Evolutionary conservation across 2,329 filamentous ascomycete species (phyloP), one percentile per base, ranked within the genome.

Genomic region (Colletotrichum agaves): DNA sequence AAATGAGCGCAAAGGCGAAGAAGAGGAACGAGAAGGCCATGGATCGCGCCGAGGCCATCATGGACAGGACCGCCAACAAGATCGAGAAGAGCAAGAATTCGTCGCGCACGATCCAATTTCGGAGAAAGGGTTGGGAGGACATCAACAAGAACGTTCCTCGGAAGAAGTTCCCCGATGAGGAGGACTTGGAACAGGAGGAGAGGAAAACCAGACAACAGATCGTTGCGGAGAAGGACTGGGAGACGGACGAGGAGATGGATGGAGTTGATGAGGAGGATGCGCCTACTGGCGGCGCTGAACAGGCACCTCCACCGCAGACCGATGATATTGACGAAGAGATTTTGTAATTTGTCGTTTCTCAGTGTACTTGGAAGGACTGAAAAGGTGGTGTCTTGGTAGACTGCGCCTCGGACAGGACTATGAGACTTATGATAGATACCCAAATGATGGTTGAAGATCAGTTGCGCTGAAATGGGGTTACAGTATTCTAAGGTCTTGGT

Each of bases 11-110:
- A 71, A 86, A 83, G 75, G 87, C 87, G 3, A 81, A 84, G 21
- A 81, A 80, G 71, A 82, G 88, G 50, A 84, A 87, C 47, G 87
- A 90, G 72, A 85, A 83, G 73, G 85, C 80, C 56, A 78, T 87
- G 69, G 87, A 89, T 75, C 84, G 85, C 73, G 88, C 88, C 33
- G 86, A 86, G 75, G 87, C 86, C 39, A 77, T 90, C 61, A 78
- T 85, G 75, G 88, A 90, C 75, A 84, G 87, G 71, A 90, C 85
- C 11, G 80, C 82, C 69, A 79, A 74, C 71, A 90, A 88, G 78
- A 78, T 88, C 35, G 79, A 84, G 75, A 84, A 82, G 77, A 90
- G 87, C 75, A 81, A 86, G 71, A 81, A 77, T 11, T 79, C 83
- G 57, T 82, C 83, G 0, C 79, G 80, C 63, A 78, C 72, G 15